Evolutionary conservation across 1,284 basidiomycete genomes (phyloP).

Genomic region (Xerocomus amazonicus): DNA sequence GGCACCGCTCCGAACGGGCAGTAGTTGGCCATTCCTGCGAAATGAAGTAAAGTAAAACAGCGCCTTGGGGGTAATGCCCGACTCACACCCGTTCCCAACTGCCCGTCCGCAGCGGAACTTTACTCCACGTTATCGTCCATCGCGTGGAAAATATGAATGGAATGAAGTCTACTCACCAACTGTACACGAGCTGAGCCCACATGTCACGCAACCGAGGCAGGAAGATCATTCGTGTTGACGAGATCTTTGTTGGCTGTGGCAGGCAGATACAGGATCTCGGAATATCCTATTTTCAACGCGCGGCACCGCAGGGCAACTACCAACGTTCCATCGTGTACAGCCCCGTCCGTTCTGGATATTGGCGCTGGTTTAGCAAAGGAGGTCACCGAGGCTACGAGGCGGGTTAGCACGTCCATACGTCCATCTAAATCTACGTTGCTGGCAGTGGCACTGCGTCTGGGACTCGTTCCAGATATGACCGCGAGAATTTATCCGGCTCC

Average conservation of each 20-base stretch:
- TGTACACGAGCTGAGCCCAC: neutral
- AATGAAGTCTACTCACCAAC: neutral
- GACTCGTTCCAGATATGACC: conserved; percentile 1
- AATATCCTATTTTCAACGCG: neutral
- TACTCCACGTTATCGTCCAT: neutral
- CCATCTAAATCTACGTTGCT: too few species aligned
- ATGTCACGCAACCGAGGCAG: neutral
- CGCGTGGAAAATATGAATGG: neutral
- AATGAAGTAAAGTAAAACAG: conserved; percentile 24
- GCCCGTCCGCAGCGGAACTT: conserved; percentile 18
- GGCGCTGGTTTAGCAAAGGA: conserved; percentile 1
- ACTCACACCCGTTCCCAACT: conserved; percentile 8
- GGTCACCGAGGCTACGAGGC: too few species aligned
- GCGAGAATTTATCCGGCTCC: conserved; percentile 15
- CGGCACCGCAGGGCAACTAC: neutral
- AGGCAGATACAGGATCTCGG: neutral
- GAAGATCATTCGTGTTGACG: neutral
- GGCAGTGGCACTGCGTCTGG: neutral
- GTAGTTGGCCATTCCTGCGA: conserved; percentile 23
- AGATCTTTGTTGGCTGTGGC: neutral
- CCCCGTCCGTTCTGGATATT: conserved; percentile 7
- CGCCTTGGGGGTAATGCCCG: conserved; percentile 12
- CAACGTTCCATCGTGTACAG: conserved; percentile 9
- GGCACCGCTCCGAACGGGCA: conserved; percentile 24
- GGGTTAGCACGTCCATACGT: too few species aligned